Evolutionary conservation across 768 basidiomycete genomes (phyloP).

Genomic region (Termitomyces eurrhizus): DNA sequence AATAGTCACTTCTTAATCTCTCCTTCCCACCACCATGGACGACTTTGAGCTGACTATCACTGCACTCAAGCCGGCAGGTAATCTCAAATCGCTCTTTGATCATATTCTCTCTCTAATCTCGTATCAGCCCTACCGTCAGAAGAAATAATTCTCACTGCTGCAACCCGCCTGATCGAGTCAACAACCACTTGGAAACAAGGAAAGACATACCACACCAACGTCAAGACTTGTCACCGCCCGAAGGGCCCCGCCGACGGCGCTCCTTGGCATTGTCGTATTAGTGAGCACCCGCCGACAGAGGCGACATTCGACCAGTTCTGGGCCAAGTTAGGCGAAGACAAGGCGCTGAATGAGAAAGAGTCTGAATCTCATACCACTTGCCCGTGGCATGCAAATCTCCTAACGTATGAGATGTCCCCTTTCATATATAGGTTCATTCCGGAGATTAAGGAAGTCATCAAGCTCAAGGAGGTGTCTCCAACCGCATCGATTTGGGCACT

Average conservation of each 20-base stretch:
- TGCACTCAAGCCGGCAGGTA: conserved; percentile 13
- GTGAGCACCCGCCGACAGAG: conserved; percentile 61
- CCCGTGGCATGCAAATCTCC: conserved; percentile 13
- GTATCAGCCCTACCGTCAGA: conserved; percentile 59
- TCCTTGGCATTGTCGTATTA: conserved; percentile 65
- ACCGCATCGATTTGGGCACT: conserved; percentile 67
- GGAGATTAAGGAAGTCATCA: conserved; percentile 57
- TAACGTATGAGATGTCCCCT: conserved; percentile 10
- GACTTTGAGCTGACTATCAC: conserved; percentile 14
- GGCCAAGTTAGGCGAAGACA: conserved; percentile 62
- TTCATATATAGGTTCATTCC: conserved; percentile 52
- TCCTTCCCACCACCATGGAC: conserved; percentile 19
- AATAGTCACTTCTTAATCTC: conserved; percentile 8
- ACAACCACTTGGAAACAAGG: conserved; percentile 63
- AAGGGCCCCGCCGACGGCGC: conserved; percentile 55
- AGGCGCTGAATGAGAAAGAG: conserved; percentile 68
- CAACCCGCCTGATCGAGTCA: conserved; percentile 50
- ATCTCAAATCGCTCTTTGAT: not conserved
- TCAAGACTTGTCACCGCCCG: conserved; percentile 51
- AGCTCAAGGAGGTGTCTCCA: conserved; percentile 59
- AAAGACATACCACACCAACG: conserved; percentile 54
- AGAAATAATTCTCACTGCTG: conserved; percentile 51
- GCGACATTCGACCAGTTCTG: conserved; percentile 73
- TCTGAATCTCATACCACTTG: conserved; percentile 23
- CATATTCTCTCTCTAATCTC: not conserved